phyloP scores from a whole-genome alignment of 345 rosid species.

The Moringa oleifera region DNA sequence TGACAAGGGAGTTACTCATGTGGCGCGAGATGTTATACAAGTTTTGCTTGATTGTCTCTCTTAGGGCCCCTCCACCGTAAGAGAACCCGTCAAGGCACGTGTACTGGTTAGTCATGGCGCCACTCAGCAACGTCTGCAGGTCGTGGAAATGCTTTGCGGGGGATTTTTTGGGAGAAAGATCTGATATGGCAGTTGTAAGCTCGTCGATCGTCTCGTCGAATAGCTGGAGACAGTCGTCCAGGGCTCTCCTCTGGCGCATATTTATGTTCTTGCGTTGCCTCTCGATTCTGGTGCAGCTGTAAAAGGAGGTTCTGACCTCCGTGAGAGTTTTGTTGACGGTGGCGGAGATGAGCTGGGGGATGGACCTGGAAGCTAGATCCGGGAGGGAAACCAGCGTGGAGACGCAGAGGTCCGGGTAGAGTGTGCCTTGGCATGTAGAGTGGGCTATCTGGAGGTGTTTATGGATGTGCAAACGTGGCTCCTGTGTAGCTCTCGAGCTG shows the following conservation, averaged over 20 bases:
- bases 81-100: constrained; percentile 88
- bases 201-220: constrained; percentile 38
- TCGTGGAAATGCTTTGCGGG: constrained; percentile 34
- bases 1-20: constrained; percentile 53
- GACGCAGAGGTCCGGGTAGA: constrained; percentile 56
- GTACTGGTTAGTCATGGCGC: constrained; percentile 81
- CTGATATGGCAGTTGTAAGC: constrained; percentile 37
- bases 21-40: constrained; percentile 54
- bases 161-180: constrained; percentile 30
- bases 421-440: constrained; percentile 43
- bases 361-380: constrained; percentile 35
- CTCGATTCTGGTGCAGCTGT: constrained; percentile 42
- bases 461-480: constrained; percentile 23
- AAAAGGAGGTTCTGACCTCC: constrained; percentile 38
- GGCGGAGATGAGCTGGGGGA: constrained; percentile 42
- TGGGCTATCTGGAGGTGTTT: constrained; percentile 29
- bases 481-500: constrained; percentile 13
- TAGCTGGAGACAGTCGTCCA: constrained; percentile 68
- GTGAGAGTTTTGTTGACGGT: constrained; percentile 45
- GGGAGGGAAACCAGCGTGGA: constrained; percentile 50
- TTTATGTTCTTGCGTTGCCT: constrained; percentile 18
- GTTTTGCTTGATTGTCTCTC: constrained; percentile 35
- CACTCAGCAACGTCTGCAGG: constrained; percentile 59
- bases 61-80: constrained; percentile 26
- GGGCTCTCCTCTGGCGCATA: constrained; percentile 38